Evolutionary conservation across 495 filamentous ascomycete species (phyloP).

Genomic region (Bacidia rubella): DNA sequence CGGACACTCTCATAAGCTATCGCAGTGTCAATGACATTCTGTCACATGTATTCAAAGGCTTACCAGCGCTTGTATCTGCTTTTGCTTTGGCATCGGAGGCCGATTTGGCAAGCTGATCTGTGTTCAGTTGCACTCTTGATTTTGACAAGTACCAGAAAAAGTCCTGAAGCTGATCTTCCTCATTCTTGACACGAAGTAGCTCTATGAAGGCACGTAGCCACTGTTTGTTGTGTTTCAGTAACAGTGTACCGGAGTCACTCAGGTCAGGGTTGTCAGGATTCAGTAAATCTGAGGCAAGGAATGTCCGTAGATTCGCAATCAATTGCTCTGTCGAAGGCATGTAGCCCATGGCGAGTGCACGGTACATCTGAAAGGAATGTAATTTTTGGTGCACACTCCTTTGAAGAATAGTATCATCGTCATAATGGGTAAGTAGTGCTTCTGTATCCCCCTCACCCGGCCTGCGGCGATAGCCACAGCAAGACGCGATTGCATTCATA

Average conservation of each 20-base stretch:
- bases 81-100: slow-evolving; percentile 53
- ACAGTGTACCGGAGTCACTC: slow-evolving; percentile 58
- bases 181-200: slow-evolving; percentile 67
- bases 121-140: slow-evolving; percentile 55
- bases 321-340: slow-evolving; percentile 84
- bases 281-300: slow-evolving; percentile 64
- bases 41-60: slow-evolving; percentile 10
- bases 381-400: slow-evolving; percentile 68
- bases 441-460: slow-evolving; percentile 43
- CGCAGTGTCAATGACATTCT: slow-evolving; percentile 8
- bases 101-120: slow-evolving; percentile 46
- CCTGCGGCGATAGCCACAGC: slow-evolving; percentile 34
- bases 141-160: slow-evolving; percentile 76
- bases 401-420: slow-evolving; percentile 69
- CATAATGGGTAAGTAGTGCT: slow-evolving; percentile 72
- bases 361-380: slow-evolving; percentile 81
- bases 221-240: slow-evolving; percentile 58
- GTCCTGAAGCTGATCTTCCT: slow-evolving; percentile 75
- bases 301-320: slow-evolving; percentile 66
- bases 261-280: slow-evolving; percentile 64
- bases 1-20: slow-evolving; percentile 70
- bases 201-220: slow-evolving; percentile 65
- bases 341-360: slow-evolving; percentile 71
- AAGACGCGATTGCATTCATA: slow-evolving; percentile 34
- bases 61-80: slow-evolving; percentile 70